Percentiles rank a stretch among this genome's conserved stretches.
Conservation (phyloP, 2,329 filamentous ascomycete genomes). For the Diaporthe australafricana region DNA sequence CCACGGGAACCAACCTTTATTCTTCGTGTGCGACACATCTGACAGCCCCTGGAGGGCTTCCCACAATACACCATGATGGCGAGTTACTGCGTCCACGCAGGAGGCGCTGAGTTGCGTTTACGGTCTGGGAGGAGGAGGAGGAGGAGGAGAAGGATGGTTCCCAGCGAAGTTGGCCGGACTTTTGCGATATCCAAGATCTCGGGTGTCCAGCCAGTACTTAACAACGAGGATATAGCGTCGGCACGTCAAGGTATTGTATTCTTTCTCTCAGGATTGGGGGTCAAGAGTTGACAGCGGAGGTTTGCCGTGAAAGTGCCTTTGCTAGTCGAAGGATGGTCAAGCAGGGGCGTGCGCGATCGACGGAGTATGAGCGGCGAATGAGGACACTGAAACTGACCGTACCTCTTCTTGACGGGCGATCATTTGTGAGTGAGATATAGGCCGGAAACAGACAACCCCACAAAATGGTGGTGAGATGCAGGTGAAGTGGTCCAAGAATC, state of each 20-base stretch:
- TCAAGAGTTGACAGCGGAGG: constrained; percentile 1
- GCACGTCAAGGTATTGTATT: constrained; percentile 11
- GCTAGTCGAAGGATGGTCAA: constrained; percentile 15
- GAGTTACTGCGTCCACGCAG: constrained; percentile 12
- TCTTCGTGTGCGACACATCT: constrained; percentile 78
- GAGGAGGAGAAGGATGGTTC: not conserved
- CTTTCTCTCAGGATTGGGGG: not conserved
- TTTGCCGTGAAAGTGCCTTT: not conserved
- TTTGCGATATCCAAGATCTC: not conserved
- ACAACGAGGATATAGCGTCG: not conserved
- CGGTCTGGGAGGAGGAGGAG: not conserved
- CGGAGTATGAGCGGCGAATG: constrained; percentile 27
- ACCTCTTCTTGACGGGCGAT: constrained; percentile 26
- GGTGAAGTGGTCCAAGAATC: constrained; percentile 1
- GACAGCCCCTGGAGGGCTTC: constrained; percentile 76
- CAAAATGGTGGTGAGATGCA: constrained; percentile 8
- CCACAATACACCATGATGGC: constrained; percentile 72
- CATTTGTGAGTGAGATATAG: constrained; percentile 1
- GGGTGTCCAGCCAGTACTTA: constrained; percentile 11
- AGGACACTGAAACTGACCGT: constrained; percentile 23
- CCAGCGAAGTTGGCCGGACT: not conserved
- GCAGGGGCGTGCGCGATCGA: constrained; percentile 27
- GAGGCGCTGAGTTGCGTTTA: not conserved
- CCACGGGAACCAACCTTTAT: constrained; percentile 72
- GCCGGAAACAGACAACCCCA: constrained; percentile 16